Evolutionary conservation across 2,329 filamentous ascomycete genomes (phyloP).

Genomic region (Lachnellula cervina): DNA sequence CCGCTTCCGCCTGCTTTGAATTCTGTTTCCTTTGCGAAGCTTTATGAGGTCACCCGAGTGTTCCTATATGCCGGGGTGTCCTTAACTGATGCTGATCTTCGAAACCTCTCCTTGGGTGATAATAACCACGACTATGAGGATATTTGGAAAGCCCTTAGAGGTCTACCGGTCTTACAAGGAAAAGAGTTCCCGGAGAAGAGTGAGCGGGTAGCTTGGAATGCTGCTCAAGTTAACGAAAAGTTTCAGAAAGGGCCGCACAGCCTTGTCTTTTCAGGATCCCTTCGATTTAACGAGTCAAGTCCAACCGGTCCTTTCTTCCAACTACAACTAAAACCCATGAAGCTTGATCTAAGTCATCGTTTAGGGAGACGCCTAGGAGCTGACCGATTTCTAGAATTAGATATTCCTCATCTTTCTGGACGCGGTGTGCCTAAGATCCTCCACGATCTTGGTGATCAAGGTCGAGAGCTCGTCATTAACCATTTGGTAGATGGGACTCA

Average conservation of each 20-base stretch:
- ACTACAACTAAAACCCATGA: constrained; percentile 45
- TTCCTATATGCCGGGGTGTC: constrained; percentile 25
- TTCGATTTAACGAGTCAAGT: constrained; percentile 35
- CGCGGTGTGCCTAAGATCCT: constrained; percentile 25
- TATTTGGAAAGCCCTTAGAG: constrained; percentile 40
- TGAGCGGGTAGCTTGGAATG: constrained; percentile 40
- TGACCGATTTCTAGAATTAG: constrained; percentile 54
- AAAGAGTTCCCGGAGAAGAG: constrained; percentile 47
- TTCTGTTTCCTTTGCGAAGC: constrained; percentile 15
- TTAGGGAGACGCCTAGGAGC: constrained; percentile 51
- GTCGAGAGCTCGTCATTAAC: constrained; percentile 33
- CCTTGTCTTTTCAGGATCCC: constrained; percentile 40
- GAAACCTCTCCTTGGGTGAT: constrained; percentile 30
- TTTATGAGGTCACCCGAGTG: constrained; percentile 30
- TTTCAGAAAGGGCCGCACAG: constrained; percentile 34
- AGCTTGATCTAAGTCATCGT: constrained; percentile 46
- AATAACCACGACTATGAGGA: constrained; percentile 35
- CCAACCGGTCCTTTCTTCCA: constrained; percentile 39
- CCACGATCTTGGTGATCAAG: constrained; percentile 31
- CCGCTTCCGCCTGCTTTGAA: constrained; percentile 18
- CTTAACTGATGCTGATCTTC: constrained; percentile 14
- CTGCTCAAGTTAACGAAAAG: constrained; percentile 6
- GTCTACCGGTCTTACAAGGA: constrained; percentile 37
- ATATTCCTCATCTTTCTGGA: constrained; percentile 42
- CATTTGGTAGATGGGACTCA: constrained; percentile 36